Evolutionary conservation across 2,329 filamentous ascomycete species (phyloP).

Genomic region (Diaporthe velutina): DNA sequence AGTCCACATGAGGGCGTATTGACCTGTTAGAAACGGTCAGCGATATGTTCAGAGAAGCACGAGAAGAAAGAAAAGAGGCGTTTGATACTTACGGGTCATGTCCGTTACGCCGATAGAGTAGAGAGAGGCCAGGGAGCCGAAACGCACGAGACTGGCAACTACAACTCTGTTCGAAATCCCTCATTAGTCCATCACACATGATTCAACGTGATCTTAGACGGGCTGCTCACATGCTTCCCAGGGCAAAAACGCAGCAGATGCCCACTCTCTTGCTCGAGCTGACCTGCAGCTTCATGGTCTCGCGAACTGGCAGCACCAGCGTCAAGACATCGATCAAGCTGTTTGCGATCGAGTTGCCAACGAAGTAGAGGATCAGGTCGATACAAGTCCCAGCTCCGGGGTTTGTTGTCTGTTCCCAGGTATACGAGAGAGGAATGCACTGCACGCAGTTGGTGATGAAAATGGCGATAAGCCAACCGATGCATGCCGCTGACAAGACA

Average conservation of each 20-base stretch:
- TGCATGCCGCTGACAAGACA: background rate
- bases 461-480: slow-evolving; percentile 12
- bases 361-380: slow-evolving; percentile 32
- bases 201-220: background rate
- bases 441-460: slow-evolving; percentile 3
- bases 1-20: background rate
- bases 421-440: slow-evolving; percentile 9
- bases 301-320: slow-evolving; percentile 36
- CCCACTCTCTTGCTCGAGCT: background rate
- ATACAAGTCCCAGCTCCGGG: background rate
- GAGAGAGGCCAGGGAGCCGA: background rate
- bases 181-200: background rate
- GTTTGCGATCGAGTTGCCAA: slow-evolving; percentile 38
- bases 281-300: slow-evolving; percentile 15
- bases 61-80: too few relatives aligned
- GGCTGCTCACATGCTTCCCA: slow-evolving; percentile 16
- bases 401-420: background rate
- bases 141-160: slow-evolving; percentile 11
- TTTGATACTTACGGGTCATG: slow-evolving; percentile 15
- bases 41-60: too few relatives aligned
- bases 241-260: background rate
- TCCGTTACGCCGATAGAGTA: background rate
- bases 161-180: background rate
- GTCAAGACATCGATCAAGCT: slow-evolving; percentile 38
- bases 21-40: background rate